Evolutionary conservation across 495 filamentous ascomycete genomes (phyloP).

Genomic region (Penicillium crystallinum): DNA sequence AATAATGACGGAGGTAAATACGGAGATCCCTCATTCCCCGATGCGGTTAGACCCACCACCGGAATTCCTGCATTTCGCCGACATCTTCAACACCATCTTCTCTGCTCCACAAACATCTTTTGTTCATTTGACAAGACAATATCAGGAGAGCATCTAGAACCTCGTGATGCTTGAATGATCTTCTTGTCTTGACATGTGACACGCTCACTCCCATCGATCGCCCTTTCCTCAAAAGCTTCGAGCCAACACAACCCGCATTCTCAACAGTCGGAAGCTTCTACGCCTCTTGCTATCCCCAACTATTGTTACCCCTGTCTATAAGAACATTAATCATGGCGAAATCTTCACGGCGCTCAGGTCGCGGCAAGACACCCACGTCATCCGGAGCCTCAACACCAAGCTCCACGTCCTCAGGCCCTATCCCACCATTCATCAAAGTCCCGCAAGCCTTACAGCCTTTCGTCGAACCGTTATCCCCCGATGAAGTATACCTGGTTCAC

Average conservation of each 20-base stretch:
- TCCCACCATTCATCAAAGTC: constrained; percentile 59
- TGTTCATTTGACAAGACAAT: not conserved
- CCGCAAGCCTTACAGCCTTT: constrained; percentile 56
- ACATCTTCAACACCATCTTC: not conserved
- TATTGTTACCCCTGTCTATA: not conserved
- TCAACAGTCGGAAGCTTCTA: not conserved
- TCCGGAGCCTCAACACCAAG: constrained; percentile 36
- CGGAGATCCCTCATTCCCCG: constrained; percentile 23
- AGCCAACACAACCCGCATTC: not conserved
- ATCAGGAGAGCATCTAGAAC: constrained; percentile 10
- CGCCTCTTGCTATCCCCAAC: not conserved
- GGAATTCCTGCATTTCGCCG: constrained; percentile 4
- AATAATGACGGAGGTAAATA: constrained; percentile 13
- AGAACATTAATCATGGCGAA: constrained; percentile 30
- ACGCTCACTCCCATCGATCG: constrained; percentile 26
- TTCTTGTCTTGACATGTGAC: constrained; percentile 30
- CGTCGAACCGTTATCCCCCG: constrained; percentile 51
- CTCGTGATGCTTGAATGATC: constrained; percentile 6
- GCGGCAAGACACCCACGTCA: constrained; percentile 26
- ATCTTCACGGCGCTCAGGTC: constrained; percentile 28
- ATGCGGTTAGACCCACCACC: constrained; percentile 14
- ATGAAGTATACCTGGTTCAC: constrained; percentile 73
- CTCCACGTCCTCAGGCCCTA: constrained; percentile 35
- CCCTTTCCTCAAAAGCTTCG: constrained; percentile 9
- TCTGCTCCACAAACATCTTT: not conserved